Percentiles rank a stretch among this genome's conserved stretches.
Conservation (phyloP, 2,329 filamentous ascomycete species). For the Aspergillus candidus region DNA sequence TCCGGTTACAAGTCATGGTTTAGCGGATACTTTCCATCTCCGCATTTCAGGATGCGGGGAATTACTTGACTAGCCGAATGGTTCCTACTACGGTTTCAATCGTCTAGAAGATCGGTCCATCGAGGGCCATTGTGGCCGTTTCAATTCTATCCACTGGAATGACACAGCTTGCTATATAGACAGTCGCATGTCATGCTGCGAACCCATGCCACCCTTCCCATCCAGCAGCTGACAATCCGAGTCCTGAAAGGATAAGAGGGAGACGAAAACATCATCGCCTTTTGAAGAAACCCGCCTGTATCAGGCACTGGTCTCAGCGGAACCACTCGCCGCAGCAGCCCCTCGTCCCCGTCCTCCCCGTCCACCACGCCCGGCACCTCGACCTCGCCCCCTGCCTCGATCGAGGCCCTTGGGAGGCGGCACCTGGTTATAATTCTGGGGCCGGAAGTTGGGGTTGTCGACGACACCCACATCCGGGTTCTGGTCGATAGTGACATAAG, state of each 20-base stretch:
- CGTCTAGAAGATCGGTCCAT: too few relatives aligned
- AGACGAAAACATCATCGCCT: not conserved
- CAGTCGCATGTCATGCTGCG: too few relatives aligned
- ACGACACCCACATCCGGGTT: constrained; percentile 51
- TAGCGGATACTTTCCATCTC: constrained; percentile 2
- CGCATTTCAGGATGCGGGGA: constrained; percentile 2
- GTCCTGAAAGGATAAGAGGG: too few relatives aligned
- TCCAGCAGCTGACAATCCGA: too few relatives aligned
- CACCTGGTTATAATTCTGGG: constrained; percentile 48
- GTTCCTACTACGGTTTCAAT: too few relatives aligned
- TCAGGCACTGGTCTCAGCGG: too few relatives aligned
- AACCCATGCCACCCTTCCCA: too few relatives aligned
- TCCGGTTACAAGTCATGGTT: constrained; percentile 2
- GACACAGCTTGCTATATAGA: too few relatives aligned
- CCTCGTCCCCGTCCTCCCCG: constrained; percentile 24
- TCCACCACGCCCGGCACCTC: constrained; percentile 24
- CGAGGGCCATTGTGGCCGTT: too few relatives aligned
- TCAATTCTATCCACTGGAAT: too few relatives aligned
- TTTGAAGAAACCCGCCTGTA: too few relatives aligned
- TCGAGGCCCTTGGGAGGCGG: constrained; percentile 43
- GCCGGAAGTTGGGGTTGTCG: constrained; percentile 52
- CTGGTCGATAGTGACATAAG: constrained; percentile 41
- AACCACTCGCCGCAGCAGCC: constrained; percentile 5
- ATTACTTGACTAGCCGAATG: not conserved
- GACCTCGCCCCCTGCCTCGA: constrained; percentile 31